Evolutionary conservation across 306 rosid species (phyloP).

Genomic region (Astragalus membranaceus): DNA sequence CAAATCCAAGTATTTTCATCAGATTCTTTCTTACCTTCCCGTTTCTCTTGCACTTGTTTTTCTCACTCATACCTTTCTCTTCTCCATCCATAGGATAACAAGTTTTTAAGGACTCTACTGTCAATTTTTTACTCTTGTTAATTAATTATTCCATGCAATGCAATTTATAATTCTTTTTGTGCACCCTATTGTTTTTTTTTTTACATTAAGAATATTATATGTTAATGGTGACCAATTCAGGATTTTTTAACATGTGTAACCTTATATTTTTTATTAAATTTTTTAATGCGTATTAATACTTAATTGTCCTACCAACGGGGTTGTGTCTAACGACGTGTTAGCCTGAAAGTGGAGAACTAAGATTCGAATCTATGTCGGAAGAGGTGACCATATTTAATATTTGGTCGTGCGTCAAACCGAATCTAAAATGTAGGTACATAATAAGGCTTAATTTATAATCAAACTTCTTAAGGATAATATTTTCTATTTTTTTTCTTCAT

Average conservation of each 20-base stretch:
- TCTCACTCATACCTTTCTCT: constrained; percentile 17
- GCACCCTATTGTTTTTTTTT: not conserved
- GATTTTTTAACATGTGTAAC: too few relatives aligned
- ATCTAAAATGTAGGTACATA: too few relatives aligned
- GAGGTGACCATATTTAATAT: too few relatives aligned
- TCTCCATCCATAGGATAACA: not conserved
- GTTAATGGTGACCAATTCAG: not conserved
- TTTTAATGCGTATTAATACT: too few relatives aligned
- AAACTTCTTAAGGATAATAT: not conserved
- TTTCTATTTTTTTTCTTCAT: too few relatives aligned
- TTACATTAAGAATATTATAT: not conserved
- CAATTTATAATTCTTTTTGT: not conserved
- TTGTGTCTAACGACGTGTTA: too few relatives aligned
- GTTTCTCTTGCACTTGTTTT: constrained; percentile 27
- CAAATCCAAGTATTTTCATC: constrained; percentile 57
- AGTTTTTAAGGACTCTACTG: constrained; percentile 10
- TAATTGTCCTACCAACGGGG: too few relatives aligned
- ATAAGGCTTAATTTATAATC: not conserved
- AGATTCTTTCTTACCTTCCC: constrained; percentile 38
- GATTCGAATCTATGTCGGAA: too few relatives aligned
- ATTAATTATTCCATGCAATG: constrained; percentile 6
- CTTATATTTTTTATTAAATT: too few relatives aligned
- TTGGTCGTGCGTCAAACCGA: too few relatives aligned
- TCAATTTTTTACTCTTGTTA: not conserved
- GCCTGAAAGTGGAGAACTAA: too few relatives aligned